Conservation (phyloP, 2,329 filamentous ascomycete species). For the Penicillium polonicum region DNA sequence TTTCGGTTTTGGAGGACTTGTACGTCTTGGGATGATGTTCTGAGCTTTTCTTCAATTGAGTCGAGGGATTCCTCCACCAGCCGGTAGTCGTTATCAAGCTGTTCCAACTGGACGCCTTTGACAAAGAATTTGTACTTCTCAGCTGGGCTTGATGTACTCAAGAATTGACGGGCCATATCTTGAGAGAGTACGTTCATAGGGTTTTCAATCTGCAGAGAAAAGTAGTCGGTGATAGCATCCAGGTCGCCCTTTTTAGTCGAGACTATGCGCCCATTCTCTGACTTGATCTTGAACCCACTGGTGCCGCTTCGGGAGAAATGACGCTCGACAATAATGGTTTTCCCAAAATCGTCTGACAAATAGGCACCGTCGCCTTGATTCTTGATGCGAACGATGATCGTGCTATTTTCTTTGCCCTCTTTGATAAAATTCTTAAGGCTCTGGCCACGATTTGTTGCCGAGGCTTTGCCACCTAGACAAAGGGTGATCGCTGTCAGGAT, state of each 20-base stretch:
- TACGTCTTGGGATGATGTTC: slow-evolving; percentile 63
- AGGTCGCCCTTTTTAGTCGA: slow-evolving; percentile 84
- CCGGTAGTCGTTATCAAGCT: slow-evolving; percentile 86
- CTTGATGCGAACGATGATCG: slow-evolving; percentile 81
- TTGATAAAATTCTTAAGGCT: slow-evolving; percentile 91
- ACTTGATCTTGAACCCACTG: slow-evolving; percentile 86
- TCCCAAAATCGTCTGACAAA: slow-evolving; percentile 76
- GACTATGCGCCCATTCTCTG: slow-evolving; percentile 64
- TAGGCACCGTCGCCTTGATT: slow-evolving; percentile 85
- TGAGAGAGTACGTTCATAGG: slow-evolving; percentile 94
- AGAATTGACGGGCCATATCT: slow-evolving; percentile 89
- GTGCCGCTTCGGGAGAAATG: slow-evolving; percentile 73
- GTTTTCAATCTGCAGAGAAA: slow-evolving; percentile 91
- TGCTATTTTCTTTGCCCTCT: slow-evolving; percentile 70
- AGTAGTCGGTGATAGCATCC: slow-evolving; percentile 91
- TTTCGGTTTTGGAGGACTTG: slow-evolving; percentile 56
- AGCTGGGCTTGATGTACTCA: slow-evolving; percentile 75
- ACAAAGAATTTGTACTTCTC: slow-evolving; percentile 97
- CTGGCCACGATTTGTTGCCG: slow-evolving; percentile 85
- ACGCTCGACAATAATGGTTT: slow-evolving; percentile 85
- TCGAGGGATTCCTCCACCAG: slow-evolving; percentile 78
- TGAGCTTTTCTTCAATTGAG: slow-evolving; percentile 64
- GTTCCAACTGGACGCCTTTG: slow-evolving; percentile 88
- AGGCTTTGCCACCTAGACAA: slow-evolving; percentile 92
- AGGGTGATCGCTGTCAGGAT: slow-evolving; percentile 89